Percentiles rank a stretch among this genome's conserved stretches.
phyloP scores from a whole-genome alignment of 1,284 basidiomycete species.

The Hymenochaete sp. region DNA sequence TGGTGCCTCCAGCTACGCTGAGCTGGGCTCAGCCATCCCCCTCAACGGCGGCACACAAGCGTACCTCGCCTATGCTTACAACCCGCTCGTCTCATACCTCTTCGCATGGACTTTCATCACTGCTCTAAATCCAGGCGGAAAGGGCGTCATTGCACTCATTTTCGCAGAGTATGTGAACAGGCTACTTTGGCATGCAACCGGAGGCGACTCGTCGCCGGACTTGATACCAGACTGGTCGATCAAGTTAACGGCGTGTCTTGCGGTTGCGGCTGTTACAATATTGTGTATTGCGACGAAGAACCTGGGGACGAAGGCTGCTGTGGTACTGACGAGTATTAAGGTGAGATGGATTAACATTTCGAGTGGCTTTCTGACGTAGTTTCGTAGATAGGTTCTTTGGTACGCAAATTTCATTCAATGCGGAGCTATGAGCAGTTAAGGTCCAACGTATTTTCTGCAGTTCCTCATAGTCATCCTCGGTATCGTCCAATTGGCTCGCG shows the following conservation, averaged over 20 bases:
- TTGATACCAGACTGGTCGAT: conserved; percentile 88
- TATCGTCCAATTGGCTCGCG: conserved; percentile 61
- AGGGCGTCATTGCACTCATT: conserved; percentile 64
- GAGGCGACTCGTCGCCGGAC: conserved; percentile 58
- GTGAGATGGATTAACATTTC: conserved; percentile 30
- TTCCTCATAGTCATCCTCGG: conserved; percentile 65
- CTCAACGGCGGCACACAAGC: conserved; percentile 88
- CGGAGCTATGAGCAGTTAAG: conserved; percentile 3
- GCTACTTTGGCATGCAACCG: conserved; percentile 59
- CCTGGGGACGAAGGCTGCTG: conserved; percentile 73
- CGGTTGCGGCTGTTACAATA: conserved; percentile 63
- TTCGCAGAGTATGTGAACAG: conserved; percentile 85
- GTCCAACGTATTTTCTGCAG: conserved; percentile 30
- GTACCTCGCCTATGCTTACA: conserved; percentile 85
- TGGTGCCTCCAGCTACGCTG: conserved; percentile 85
- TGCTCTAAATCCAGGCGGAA: conserved; percentile 73
- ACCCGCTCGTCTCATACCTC: conserved; percentile 77
- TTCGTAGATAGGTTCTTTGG: conserved; percentile 48
- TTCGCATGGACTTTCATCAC: conserved; percentile 89
- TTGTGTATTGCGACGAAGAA: conserved; percentile 76
- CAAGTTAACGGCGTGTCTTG: conserved; percentile 75
- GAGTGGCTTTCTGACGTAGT: conserved; percentile 1
- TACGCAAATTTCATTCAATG: conserved; percentile 26
- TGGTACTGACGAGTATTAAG: conserved; percentile 85
- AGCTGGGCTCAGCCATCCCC: conserved; percentile 78